Base-by-base conservation (phyloP, 768 basidiomycete species). In the Pisolithus sp. region DNA sequence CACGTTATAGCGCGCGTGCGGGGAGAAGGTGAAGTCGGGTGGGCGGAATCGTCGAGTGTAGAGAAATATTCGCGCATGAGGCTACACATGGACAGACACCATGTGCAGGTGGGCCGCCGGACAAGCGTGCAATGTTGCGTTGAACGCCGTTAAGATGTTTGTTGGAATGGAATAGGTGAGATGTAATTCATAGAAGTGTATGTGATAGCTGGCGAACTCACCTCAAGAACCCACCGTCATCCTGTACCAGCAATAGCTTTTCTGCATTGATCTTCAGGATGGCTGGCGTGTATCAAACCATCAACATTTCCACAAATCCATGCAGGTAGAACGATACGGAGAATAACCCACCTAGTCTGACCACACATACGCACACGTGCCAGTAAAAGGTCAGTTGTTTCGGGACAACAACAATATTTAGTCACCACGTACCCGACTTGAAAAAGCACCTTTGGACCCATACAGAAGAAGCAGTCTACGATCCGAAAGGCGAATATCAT, bases 181-280 rank as follows among this genome's bases (percentile, higher is more conserved):
- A 9, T 10, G 30, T 3, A 9, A 31, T 31, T 9, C 9, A 34
- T 13, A 34, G 34, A 34, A 15, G 12, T 15, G 34, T 15, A 34
- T 5, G 12, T 34, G 34, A 15, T 13, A 34, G 34, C 34, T 34
- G 34, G 13, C 18, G 43, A 30, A 65, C 81, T 46, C 62, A 93
- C 93, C 89, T 90, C 67, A 98, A 85, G 72, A 99, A 98, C 46
- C 86, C 86, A 6, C 96, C 96, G 57, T 99, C 96, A 65, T 99
- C 96, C 58, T 96, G 93, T 20, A 96, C 85, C 62, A 93, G 81
- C 12, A 99, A 75, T 17, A 99, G 72, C 53, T 88, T 83, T 57
- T 95, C 91, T 1, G 94, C 93, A 56, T 99, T 99, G 66, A 98
- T 94, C 72, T 98, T 98, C 46, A 99, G 79, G 38, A 98, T 95